A percentile compares a stretch with the other conserved stretches of the same genome.
Evolutionary conservation across 2,329 filamentous ascomycete species (phyloP).

Genomic region (Fusarium incarnatum): DNA sequence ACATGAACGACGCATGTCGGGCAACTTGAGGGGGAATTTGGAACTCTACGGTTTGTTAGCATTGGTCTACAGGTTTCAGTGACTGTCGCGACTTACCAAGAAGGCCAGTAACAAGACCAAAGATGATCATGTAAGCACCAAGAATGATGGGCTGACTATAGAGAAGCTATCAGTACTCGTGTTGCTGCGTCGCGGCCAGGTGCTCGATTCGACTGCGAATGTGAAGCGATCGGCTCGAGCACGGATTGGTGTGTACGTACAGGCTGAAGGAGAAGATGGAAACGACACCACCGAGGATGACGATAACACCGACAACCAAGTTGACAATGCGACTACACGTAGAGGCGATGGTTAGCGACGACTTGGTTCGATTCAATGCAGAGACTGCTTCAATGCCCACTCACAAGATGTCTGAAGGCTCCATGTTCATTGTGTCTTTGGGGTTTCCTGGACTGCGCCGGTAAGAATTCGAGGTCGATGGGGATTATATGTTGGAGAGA

Average conservation of each 20-base stretch:
- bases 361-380: slow-evolving; percentile 15
- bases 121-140: slow-evolving; percentile 88
- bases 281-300: slow-evolving; percentile 84
- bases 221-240: not conserved
- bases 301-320: slow-evolving; percentile 85
- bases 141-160: slow-evolving; percentile 70
- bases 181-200: not conserved
- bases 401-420: slow-evolving; percentile 93
- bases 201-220: not conserved
- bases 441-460: slow-evolving; percentile 5
- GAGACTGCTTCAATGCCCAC: slow-evolving; percentile 48
- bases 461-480: slow-evolving; percentile 20
- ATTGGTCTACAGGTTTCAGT: not conserved
- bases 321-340: slow-evolving; percentile 87
- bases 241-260: slow-evolving; percentile 58
- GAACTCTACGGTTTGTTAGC: slow-evolving; percentile 72
- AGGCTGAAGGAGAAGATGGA: slow-evolving; percentile 73
- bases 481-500: slow-evolving; percentile 17
- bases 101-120: slow-evolving; percentile 81
- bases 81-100: slow-evolving; percentile 60
- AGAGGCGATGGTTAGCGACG: slow-evolving; percentile 52
- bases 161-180: slow-evolving; percentile 30
- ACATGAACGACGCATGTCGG: slow-evolving; percentile 96
- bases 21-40: slow-evolving; percentile 93
- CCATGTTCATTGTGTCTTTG: slow-evolving; percentile 68